Evolutionary conservation across 305 asterid genomes (phyloP).

Genomic region (Euphrasia arctica): DNA sequence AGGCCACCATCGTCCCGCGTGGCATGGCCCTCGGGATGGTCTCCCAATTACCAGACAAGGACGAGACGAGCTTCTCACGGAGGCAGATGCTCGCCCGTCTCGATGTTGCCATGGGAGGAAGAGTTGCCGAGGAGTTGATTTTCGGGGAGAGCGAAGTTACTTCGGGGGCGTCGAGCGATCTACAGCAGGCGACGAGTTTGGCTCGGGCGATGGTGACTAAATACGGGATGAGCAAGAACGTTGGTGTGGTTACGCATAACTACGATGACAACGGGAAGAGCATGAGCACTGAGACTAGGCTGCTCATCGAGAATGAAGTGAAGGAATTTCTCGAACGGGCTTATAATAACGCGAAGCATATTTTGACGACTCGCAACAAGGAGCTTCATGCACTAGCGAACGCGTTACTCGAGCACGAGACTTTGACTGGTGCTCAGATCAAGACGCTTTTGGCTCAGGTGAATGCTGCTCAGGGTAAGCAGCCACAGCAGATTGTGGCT

Average conservation of each 20-base stretch:
- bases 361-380: slow-evolving; percentile 60
- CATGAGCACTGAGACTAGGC: slow-evolving; percentile 96
- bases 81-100: slow-evolving; percentile 94
- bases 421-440: slow-evolving; percentile 74
- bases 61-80: slow-evolving; percentile 81
- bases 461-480: slow-evolving; percentile 37
- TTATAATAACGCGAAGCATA: slow-evolving; percentile 67
- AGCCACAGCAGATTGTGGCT: slow-evolving; percentile 29
- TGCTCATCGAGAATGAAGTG: slow-evolving; percentile 80
- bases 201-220: slow-evolving; percentile 92
- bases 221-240: slow-evolving; percentile 88
- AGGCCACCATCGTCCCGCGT: slow-evolving; percentile 93
- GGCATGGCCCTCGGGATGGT: slow-evolving; percentile 54
- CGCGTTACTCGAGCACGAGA: slow-evolving; percentile 84
- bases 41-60: slow-evolving; percentile 42
- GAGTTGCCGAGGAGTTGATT: slow-evolving; percentile 78
- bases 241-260: slow-evolving; percentile 80
- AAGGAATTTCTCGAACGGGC: slow-evolving; percentile 62
- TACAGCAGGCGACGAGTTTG: slow-evolving; percentile 67
- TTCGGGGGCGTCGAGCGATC: slow-evolving; percentile 85
- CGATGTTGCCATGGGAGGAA: slow-evolving; percentile 88
- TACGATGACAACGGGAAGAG: slow-evolving; percentile 88
- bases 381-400: slow-evolving; percentile 88
- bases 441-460: slow-evolving; percentile 53
- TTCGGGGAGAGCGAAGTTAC: slow-evolving; percentile 95